Base-by-base conservation (phyloP, 352 stramenopile species). In the Saprolegnia parasitica region DNA sequence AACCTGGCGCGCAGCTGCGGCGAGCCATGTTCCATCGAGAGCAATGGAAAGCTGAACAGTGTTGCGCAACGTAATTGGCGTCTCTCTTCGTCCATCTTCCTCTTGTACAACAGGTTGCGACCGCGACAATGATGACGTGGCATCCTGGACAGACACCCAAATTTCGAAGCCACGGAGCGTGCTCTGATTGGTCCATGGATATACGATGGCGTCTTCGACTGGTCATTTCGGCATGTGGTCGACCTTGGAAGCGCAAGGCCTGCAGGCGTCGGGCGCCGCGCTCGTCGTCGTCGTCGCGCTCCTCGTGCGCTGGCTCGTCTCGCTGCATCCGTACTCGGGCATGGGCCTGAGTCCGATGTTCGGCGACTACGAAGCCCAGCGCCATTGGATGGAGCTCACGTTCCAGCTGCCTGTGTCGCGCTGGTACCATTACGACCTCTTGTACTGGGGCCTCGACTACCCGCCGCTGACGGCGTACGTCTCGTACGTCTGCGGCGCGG, bases 381-480 rank as follows among this genome's bases (percentile, higher is more conserved):
- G 97, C 40, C 97, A 99, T 79, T 99, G 97, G 97, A 99, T 99
- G 96, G 97, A 99, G 81, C 82, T 99, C 56, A 99, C 97, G 32
- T 84, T 86, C 50, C 81, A 96, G 64, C 71, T 98, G 63, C 96
- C 96, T 0, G 61, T 98, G 15, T 85, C 77, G 3, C 82, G 98
- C 56, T 99, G 97, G 97, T 99, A 99, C 74, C 91, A 89, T 73
- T 97, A 95, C 65, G 89, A 99, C 68, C 75, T 98, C 52, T 73
- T 96, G 39, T 99, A 99, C 75, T 99, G 96, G 96, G 97, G 97
- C 23, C 77, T 99, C 47, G 97, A 99, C 84, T 99, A 99, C 78
- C 97, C 97, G 11, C 97, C 97, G 4, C 72, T 98, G 21, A 98
- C 91, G 1, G 93, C 93, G 8, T 98, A 97, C 76, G 82, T 95